These are phyloP conservation scores for Babesia divergens DNA, from an alignment of 169 alveolate species.

Conservation along the genomic window DNA sequence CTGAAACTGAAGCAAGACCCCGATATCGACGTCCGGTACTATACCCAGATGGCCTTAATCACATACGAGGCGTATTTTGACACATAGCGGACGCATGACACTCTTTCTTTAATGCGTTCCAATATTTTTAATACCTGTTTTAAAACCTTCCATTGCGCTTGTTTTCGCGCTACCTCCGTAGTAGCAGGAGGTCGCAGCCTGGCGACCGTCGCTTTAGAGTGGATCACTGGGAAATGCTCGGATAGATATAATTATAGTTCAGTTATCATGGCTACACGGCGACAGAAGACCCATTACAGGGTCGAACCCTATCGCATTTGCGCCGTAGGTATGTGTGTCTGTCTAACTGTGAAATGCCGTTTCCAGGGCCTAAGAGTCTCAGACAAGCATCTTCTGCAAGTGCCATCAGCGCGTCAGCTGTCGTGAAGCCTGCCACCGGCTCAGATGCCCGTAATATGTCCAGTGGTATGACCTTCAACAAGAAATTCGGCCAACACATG, in stretches of 20 bases:
- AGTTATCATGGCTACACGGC: conserved; percentile 45
- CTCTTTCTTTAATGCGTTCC: background rate
- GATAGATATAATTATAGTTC: too few species aligned
- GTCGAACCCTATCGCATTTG: conserved; percentile 64
- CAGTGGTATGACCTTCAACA: conserved; percentile 79
- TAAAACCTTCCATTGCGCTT: background rate
- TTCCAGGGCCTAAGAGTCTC: conserved; percentile 21
- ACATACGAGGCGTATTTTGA: conserved; percentile 45
- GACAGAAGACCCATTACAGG: conserved; percentile 38
- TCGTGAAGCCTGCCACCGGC: conserved; percentile 1
- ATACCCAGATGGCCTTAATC: conserved; percentile 52
- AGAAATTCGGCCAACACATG: conserved; percentile 96
- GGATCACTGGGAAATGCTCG: too few species aligned
- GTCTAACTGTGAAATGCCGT: background rate
- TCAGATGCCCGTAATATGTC: conserved; percentile 12
- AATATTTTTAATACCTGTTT: background rate
- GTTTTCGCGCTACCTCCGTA: background rate
- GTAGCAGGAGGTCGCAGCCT: background rate
- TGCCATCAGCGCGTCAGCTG: background rate
- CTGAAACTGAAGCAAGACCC: conserved; percentile 53
- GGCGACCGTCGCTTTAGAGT: conserved; percentile 9
- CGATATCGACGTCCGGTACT: conserved; percentile 59
- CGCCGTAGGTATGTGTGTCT: conserved; percentile 43
- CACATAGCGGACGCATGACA: conserved; percentile 3
- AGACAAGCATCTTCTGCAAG: conserved; percentile 10